Evolutionary conservation across 331 rosid genomes (phyloP).

Genomic region (Acacia concinna): DNA sequence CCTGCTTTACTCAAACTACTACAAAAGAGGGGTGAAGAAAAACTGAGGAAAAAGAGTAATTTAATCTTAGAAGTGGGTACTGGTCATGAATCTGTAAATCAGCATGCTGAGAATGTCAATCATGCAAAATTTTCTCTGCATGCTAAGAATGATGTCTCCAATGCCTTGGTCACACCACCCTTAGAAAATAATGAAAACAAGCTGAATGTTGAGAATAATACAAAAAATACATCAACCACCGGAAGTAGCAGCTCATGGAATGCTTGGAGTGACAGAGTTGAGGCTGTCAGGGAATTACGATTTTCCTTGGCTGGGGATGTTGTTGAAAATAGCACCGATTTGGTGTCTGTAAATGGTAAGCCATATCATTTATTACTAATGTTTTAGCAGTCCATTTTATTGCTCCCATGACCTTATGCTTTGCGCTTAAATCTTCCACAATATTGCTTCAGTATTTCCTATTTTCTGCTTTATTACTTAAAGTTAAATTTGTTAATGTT

Average conservation of each 20-base stretch:
- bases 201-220: conserved; percentile 32
- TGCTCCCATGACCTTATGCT: conserved; percentile 17
- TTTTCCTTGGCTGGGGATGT: conserved; percentile 78
- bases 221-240: conserved; percentile 33
- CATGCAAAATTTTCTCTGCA: conserved; percentile 34
- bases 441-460: conserved; percentile 1
- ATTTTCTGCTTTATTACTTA: conserved; percentile 9
- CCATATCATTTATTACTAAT: conserved; percentile 11
- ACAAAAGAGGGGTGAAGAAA: conserved; percentile 68
- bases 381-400: conserved; percentile 7
- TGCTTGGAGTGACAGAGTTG: conserved; percentile 88
- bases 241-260: conserved; percentile 63
- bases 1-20: conserved; percentile 61
- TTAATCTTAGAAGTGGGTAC: conserved; percentile 37
- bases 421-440: background rate
- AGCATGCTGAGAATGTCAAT: conserved; percentile 34
- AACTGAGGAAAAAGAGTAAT: conserved; percentile 45
- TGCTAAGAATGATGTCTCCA: conserved; percentile 32
- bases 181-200: conserved; percentile 31
- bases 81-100: conserved; percentile 31
- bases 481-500: background rate
- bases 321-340: conserved; percentile 40
- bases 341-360: conserved; percentile 50
- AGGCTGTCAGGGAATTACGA: conserved; percentile 62
- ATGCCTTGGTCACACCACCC: conserved; percentile 23